Percentiles rank a stretch among this genome's conserved stretches.
These are phyloP conservation scores for Fraxinus anomala DNA, from an alignment of 257 asterid genomes.

Conservation along the genomic window DNA sequence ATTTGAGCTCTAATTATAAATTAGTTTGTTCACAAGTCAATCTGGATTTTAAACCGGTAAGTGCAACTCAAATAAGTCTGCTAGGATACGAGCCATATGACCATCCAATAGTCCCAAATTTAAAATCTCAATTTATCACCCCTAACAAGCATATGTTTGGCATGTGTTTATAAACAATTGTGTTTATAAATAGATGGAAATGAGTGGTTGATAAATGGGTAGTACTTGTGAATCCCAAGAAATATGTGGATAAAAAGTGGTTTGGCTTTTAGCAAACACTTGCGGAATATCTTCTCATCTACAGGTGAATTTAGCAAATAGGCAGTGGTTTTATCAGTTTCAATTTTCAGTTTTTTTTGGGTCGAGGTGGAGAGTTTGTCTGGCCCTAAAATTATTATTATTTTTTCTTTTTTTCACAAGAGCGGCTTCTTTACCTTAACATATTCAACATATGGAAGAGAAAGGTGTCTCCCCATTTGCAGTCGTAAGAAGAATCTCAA, in stretches of 20 bases:
- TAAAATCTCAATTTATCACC: neutral
- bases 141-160: too few relatives aligned
- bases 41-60: neutral
- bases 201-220: too few relatives aligned
- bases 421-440: conserved; percentile 64
- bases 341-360: too few relatives aligned
- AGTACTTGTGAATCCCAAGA: too few relatives aligned
- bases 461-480: conserved; percentile 81
- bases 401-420: neutral
- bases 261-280: too few relatives aligned
- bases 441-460: conserved; percentile 89
- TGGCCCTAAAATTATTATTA: too few relatives aligned
- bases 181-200: too few relatives aligned
- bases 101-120: neutral
- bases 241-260: too few relatives aligned
- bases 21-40: too few relatives aligned
- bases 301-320: neutral
- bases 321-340: neutral
- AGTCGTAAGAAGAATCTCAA: conserved; percentile 77
- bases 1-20: too few relatives aligned
- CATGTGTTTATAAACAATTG: too few relatives aligned
- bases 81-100: neutral
- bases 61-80: neutral
- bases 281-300: too few relatives aligned
- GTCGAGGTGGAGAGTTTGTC: neutral